phyloP scores from a whole-genome alignment of 1,139 yeast species.

The Kodamaea anthophila region DNA sequence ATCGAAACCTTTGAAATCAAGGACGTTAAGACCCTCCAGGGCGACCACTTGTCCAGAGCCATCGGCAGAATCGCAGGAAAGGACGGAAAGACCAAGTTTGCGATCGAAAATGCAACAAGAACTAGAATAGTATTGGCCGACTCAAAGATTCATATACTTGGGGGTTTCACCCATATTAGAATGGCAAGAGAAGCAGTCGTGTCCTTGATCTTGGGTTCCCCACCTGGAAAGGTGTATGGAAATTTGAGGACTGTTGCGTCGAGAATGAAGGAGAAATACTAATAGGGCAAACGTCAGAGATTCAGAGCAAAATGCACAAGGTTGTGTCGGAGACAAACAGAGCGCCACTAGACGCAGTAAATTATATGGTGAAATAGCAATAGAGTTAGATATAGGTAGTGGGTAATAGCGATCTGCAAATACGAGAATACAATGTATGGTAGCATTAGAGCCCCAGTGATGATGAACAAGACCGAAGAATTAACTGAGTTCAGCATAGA shows the following conservation, averaged over 20 bases:
- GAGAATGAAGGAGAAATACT: constrained; percentile 89
- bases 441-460: too few species aligned
- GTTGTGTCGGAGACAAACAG: too few species aligned
- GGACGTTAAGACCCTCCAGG: constrained; percentile 91
- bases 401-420: too few species aligned
- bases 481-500: too few species aligned
- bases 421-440: too few species aligned
- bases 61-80: constrained; percentile 99
- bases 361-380: too few species aligned
- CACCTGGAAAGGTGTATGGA: constrained; percentile 98
- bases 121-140: constrained; percentile 97
- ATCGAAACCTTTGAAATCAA: constrained; percentile 95
- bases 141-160: constrained; percentile 89
- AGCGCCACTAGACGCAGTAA: too few species aligned
- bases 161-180: constrained; percentile 94
- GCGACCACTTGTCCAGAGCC: constrained; percentile 96
- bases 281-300: too few species aligned
- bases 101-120: constrained; percentile 96
- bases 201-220: constrained; percentile 90
- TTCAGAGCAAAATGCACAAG: too few species aligned
- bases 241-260: constrained; percentile 95
- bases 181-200: constrained; percentile 98
- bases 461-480: too few species aligned
- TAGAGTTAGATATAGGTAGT: too few species aligned
- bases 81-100: constrained; percentile 97